Evolutionary conservation across 306 rosid genomes (phyloP).

Genomic region (Cyclanthera cordifolia): DNA sequence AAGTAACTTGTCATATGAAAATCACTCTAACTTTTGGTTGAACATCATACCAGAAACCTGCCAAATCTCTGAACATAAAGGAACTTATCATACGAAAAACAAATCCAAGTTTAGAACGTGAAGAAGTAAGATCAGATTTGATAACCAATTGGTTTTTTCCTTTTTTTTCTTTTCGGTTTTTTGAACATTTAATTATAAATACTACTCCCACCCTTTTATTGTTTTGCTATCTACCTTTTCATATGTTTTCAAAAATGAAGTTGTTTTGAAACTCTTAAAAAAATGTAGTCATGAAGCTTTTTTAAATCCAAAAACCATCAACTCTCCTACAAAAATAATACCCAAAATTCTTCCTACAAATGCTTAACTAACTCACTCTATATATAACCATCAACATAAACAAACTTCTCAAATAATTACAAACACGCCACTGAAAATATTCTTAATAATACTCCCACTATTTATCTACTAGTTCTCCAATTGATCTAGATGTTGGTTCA

Average conservation of each 20-base stretch:
- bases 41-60: constrained; percentile 87
- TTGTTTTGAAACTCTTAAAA: no score
- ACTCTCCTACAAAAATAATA: neutral
- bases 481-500: neutral
- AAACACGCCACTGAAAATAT: neutral
- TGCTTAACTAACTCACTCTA: neutral
- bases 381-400: neutral
- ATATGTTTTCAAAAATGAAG: no score
- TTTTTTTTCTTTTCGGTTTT: no score
- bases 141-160: no score
- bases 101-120: neutral
- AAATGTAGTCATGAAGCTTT: no score
- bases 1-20: constrained; percentile 19
- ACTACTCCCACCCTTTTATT: neutral
- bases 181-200: no score
- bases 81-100: constrained; percentile 10
- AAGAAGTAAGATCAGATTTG: neutral
- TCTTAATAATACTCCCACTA: neutral
- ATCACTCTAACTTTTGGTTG: constrained; percentile 83
- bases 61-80: constrained; percentile 56
- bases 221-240: neutral
- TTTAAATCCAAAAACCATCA: no score
- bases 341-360: neutral
- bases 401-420: neutral
- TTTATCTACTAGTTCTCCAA: neutral